These are phyloP conservation scores for Eustoma russellianum DNA, from an alignment of 257 asterid genomes.

Conservation along the genomic window DNA sequence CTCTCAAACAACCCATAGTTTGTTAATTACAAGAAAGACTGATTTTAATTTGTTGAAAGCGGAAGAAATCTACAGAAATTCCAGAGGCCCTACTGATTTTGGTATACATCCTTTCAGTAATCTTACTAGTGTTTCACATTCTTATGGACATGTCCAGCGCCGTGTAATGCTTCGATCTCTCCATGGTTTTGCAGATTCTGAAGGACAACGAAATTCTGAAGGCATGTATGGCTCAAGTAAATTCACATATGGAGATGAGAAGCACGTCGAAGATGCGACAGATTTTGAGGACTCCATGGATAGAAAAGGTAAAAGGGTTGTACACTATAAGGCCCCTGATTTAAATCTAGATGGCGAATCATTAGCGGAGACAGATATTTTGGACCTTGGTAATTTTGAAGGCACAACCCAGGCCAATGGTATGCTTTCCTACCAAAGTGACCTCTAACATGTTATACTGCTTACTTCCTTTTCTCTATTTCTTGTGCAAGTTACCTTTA, in stretches of 20 bases:
- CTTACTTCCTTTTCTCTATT: background rate
- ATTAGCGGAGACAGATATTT: conserved; percentile 64
- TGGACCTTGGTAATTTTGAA: conserved; percentile 38
- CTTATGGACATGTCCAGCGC: conserved; percentile 22
- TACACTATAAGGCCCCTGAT: conserved; percentile 12
- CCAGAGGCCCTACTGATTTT: conserved; percentile 15
- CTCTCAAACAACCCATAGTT: conserved; percentile 46
- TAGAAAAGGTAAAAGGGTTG: conserved; percentile 7
- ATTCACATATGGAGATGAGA: background rate
- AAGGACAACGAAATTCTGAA: conserved; percentile 24
- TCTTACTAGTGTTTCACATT: conserved; percentile 18
- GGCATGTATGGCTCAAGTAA: conserved; percentile 5
- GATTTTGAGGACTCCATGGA: background rate
- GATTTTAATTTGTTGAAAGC: conserved; percentile 26
- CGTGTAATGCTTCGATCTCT: conserved; percentile 33
- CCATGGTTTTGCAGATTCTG: conserved; percentile 31
- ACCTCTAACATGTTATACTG: background rate
- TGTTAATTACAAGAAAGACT: conserved; percentile 29
- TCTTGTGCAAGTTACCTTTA: background rate
- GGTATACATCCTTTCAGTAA: conserved; percentile 12
- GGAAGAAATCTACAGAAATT: conserved; percentile 17
- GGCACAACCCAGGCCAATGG: conserved; percentile 32
- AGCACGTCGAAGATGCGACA: background rate
- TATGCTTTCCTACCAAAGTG: conserved; percentile 7
- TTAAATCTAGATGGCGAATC: conserved; percentile 40